These are phyloP conservation scores for Tulasnella sp. DNA, from an alignment of 768 basidiomycete genomes.

Conservation along the genomic window DNA sequence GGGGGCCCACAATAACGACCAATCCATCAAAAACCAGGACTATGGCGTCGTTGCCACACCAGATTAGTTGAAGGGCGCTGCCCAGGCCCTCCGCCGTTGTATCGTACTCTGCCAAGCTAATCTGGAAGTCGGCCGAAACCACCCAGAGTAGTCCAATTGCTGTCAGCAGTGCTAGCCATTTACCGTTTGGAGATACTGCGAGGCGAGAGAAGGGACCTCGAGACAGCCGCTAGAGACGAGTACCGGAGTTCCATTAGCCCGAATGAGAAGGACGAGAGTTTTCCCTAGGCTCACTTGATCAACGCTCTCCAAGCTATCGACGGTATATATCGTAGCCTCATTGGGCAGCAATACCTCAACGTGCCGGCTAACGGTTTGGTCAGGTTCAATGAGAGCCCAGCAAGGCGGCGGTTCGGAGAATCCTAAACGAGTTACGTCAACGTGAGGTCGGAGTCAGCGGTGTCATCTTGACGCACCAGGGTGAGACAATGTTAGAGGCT, in stretches of 20 bases:
- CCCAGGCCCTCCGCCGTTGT: conserved; percentile 46
- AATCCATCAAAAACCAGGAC: conserved; percentile 76
- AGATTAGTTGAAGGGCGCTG: conserved; percentile 62
- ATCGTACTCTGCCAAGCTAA: conserved; percentile 83
- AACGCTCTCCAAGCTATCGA: conserved; percentile 83
- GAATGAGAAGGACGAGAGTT: neutral
- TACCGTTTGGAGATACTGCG: conserved; percentile 89
- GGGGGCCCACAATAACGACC: conserved; percentile 86
- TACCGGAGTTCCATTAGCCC: neutral
- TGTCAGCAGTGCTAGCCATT: conserved; percentile 81
- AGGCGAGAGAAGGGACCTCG: conserved; percentile 87
- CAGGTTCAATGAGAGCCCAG: conserved; percentile 88
- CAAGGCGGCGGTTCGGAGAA: conserved; percentile 74
- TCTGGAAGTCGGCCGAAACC: conserved; percentile 90
- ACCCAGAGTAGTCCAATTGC: conserved; percentile 76
- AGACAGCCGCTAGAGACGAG: conserved; percentile 55
- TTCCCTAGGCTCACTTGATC: conserved; percentile 53
- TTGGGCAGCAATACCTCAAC: conserved; percentile 84
- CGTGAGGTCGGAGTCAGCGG: neutral
- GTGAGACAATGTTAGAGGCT: conserved; percentile 67
- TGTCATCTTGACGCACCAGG: conserved; percentile 52
- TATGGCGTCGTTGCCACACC: conserved; percentile 97
- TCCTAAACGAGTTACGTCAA: conserved; percentile 43
- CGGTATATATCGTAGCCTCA: conserved; percentile 70
- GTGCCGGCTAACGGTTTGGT: conserved; percentile 82